phyloP scores from a whole-genome alignment of 1,284 basidiomycete species.

The Cutaneotrichosporon cavernicola region DNA sequence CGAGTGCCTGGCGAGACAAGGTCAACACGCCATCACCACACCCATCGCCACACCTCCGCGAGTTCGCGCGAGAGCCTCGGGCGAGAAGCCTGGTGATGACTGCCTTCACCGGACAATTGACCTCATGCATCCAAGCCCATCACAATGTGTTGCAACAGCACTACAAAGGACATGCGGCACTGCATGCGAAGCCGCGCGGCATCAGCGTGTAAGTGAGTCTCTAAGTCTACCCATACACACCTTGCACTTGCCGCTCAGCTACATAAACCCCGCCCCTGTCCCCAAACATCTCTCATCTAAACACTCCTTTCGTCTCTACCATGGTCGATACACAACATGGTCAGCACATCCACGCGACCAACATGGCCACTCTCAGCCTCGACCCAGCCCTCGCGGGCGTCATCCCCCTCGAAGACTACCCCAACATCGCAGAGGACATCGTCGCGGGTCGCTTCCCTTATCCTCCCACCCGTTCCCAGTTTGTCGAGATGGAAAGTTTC shows the following conservation, averaged over 20 bases:
- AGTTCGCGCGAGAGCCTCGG: too few relatives aligned
- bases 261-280: not conserved
- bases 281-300: not conserved
- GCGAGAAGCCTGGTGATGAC: too few relatives aligned
- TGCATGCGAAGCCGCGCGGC: not conserved
- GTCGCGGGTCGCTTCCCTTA: not conserved
- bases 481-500: not conserved
- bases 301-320: not conserved
- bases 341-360: not conserved
- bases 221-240: too few relatives aligned
- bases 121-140: not conserved
- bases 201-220: not conserved
- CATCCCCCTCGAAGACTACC: not conserved
- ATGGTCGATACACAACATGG: not conserved
- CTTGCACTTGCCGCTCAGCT: not conserved
- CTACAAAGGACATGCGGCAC: not conserved
- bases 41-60: too few relatives aligned
- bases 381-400: not conserved
- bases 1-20: not conserved
- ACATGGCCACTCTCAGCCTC: not conserved
- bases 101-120: too few relatives aligned
- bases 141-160: not conserved
- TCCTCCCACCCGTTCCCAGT: not conserved
- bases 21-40: not conserved
- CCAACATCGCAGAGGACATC: not conserved